Conservation (phyloP, 306 rosid genomes). For the Glycyrrhiza uralensis region DNA sequence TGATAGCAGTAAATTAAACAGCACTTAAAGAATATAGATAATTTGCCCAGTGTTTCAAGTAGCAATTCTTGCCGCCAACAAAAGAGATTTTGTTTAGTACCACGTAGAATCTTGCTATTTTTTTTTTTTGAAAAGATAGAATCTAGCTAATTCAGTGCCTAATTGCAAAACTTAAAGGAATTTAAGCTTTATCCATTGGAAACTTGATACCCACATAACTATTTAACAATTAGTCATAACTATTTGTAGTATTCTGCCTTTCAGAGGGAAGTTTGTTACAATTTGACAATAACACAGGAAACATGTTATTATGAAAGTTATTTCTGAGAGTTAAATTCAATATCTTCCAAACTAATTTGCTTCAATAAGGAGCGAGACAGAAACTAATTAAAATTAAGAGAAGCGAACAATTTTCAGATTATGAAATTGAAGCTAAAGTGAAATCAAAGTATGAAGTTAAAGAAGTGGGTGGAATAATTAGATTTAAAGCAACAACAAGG, state of each 20-base stretch:
- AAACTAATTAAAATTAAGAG: neutral
- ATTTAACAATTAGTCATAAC: neutral
- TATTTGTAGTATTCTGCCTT: neutral
- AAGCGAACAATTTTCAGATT: neutral
- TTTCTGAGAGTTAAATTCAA: neutral
- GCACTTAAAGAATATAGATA: neutral
- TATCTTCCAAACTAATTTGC: neutral
- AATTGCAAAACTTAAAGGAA: neutral
- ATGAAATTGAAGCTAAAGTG: neutral
- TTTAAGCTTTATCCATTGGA: neutral
- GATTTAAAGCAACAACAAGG: neutral
- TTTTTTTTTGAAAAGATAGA: too few species aligned
- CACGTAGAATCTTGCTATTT: too few species aligned
- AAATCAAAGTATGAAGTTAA: neutral
- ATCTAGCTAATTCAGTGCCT: neutral
- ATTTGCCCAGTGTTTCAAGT: neutral
- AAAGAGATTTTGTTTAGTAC: neutral
- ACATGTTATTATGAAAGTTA: neutral
- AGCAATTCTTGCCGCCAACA: neutral
- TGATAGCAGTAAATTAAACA: neutral
- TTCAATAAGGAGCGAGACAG: neutral
- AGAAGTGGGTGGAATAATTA: neutral
- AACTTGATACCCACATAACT: neutral
- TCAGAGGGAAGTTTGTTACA: neutral
- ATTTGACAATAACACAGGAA: neutral